Evolutionary conservation across 371 early-diverging fungal genomes (phyloP).

Genomic region (Basidiobolus meristosporus): DNA sequence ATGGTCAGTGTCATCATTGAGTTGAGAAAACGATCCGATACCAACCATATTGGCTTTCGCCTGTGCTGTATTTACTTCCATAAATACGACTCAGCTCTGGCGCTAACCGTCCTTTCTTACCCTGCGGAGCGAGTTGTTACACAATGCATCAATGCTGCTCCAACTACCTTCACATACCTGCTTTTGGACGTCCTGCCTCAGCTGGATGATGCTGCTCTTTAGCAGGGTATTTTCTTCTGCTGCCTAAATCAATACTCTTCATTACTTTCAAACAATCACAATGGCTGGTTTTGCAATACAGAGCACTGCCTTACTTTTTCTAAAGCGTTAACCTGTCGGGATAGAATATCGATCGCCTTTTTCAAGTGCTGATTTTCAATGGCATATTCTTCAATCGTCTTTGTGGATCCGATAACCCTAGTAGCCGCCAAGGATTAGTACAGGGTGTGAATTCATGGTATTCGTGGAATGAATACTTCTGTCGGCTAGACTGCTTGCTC

Average conservation of each 20-base stretch:
- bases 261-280: not conserved
- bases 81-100: too few species aligned
- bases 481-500: not conserved
- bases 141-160: too few species aligned
- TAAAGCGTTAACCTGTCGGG: conserved; percentile 29
- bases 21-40: too few species aligned
- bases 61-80: too few species aligned
- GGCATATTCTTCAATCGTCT: conserved; percentile 34
- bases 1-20: too few species aligned
- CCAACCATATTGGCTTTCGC: too few species aligned
- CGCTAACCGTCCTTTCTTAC: too few species aligned
- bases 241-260: not conserved
- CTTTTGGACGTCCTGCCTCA: too few species aligned
- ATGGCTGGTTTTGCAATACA: not conserved
- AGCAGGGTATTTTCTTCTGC: conserved; percentile 5
- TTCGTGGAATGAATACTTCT: not conserved
- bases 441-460: not conserved
- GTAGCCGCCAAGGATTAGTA: not conserved
- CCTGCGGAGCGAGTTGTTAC: too few species aligned
- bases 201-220: too few species aligned
- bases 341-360: conserved; percentile 29
- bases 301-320: conserved; percentile 27
- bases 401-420: conserved; percentile 5
- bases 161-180: too few species aligned
- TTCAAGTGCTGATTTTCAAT: conserved; percentile 53